Percentiles rank a stretch among this genome's conserved stretches.
Evolutionary conservation across 352 stramenopile genomes (phyloP).

Genomic region (Phytophthora rubi): DNA sequence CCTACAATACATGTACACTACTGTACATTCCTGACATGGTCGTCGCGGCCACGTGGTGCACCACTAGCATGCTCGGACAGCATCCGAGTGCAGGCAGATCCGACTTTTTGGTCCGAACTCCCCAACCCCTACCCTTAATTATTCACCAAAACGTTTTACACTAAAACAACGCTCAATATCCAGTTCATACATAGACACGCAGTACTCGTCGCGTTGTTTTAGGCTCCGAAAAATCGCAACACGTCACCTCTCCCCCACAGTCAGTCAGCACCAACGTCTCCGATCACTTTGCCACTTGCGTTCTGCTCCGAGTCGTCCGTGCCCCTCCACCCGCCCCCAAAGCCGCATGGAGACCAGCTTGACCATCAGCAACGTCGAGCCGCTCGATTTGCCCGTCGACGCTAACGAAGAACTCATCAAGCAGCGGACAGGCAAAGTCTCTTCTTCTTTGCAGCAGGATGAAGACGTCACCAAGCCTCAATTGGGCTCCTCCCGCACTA

Average conservation of each 20-base stretch:
- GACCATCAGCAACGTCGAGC: constrained; percentile 8
- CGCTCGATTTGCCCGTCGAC: constrained; percentile 25
- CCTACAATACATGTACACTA: neutral
- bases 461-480: constrained; percentile 11
- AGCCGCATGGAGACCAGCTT: constrained; percentile 32
- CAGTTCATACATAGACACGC: constrained; percentile 17
- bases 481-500: constrained; percentile 21
- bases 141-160: neutral
- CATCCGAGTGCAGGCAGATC: neutral
- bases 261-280: constrained; percentile 14
- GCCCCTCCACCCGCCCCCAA: neutral
- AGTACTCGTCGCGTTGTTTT: constrained; percentile 2
- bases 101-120: constrained; percentile 20
- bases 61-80: constrained; percentile 3
- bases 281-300: constrained; percentile 14
- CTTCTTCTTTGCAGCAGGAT: constrained; percentile 4
- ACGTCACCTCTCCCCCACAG: constrained; percentile 23
- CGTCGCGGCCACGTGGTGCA: neutral
- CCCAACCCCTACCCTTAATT: constrained; percentile 17
- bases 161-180: neutral
- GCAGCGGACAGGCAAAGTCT: constrained; percentile 22
- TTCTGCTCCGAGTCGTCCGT: constrained; percentile 17
- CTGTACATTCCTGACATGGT: neutral
- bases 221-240: neutral
- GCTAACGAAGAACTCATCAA: constrained; percentile 28